Conservation (phyloP, 352 stramenopile genomes). For the Phytopythium oedochilum region DNA sequence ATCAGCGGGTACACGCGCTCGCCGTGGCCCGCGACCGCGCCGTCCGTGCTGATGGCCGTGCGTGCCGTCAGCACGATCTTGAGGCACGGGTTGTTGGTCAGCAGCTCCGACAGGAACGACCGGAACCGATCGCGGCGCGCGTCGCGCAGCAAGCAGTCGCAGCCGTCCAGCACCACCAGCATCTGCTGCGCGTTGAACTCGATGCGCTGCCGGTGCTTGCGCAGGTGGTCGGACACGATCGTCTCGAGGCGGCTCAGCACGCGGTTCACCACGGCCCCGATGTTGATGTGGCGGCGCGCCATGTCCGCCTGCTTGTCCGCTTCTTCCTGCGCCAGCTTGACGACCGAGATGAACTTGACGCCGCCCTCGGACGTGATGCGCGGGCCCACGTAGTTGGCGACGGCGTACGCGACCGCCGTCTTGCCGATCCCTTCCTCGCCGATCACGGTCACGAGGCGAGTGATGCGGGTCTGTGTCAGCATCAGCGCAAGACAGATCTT, state of each 20-base stretch:
- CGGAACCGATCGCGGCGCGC: conserved; percentile 55
- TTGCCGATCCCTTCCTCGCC: conserved; percentile 77
- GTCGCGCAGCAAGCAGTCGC: conserved; percentile 56
- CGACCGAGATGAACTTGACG: conserved; percentile 64
- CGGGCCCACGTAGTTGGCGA: conserved; percentile 75
- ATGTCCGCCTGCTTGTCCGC: conserved; percentile 47
- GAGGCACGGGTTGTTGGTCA: conserved; percentile 66
- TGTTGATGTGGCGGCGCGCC: conserved; percentile 36
- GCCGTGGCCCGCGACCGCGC: conserved; percentile 58
- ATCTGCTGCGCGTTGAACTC: conserved; percentile 52
- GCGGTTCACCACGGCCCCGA: conserved; percentile 22
- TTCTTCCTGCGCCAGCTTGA: conserved; percentile 53
- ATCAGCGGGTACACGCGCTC: conserved; percentile 64
- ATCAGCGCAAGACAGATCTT: conserved; percentile 77
- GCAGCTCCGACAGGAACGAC: conserved; percentile 55
- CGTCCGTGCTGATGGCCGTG: conserved; percentile 57
- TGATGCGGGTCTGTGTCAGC: conserved; percentile 73
- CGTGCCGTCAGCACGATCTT: conserved; percentile 70
- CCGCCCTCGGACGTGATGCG: conserved; percentile 65
- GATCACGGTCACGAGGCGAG: conserved; percentile 67
- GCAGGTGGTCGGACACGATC: conserved; percentile 46
- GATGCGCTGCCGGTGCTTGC: conserved; percentile 40
- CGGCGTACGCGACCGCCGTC: conserved; percentile 63
- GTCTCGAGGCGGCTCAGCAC: conserved; percentile 50
- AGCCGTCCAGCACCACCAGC: conserved; percentile 68